Base-by-base conservation (phyloP, 169 alveolate genomes). In the Plasmodium fragile region DNA sequence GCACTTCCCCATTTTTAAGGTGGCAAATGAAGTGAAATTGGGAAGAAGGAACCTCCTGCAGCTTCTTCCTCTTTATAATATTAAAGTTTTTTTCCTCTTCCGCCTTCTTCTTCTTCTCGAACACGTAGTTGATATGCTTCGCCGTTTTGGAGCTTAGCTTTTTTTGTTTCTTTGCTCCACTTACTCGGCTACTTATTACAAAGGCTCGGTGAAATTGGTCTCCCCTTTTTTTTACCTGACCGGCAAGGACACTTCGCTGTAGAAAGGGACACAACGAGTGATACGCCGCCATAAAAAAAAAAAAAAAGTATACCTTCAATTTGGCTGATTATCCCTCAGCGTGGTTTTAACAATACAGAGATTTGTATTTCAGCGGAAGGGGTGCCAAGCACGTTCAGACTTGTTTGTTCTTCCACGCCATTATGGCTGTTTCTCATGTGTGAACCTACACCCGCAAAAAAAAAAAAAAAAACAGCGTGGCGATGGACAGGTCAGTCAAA, bases 91-190 rank as follows among this genome's bases (percentile, higher is more conserved):
- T 87, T 25, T 18, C 22, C 43, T 87, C 89, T 25, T 87, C 89
- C 13, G 49, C 89, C 71, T 59, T 52, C 70, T 87, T 87, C 45
- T 65, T 75, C 45, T 78, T 87, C 55, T 36, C 41, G 80, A 87
- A 87, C 59, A 41, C 25, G 45, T 77, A 87, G 80, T 87, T 87
- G 43, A 87, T 87, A 77, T 71, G 80, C 59, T 87, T 87, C 25
- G 93, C 65, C 22, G 93, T 87, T 77, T 78, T 75, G 10, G 89
- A 75, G 39, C 93, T 87, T 55, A 87, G 52, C 70, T 87, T 87
- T n/a, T 87, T 87, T 11, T 71, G 78, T 55, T 39, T 87, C 43
- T 55, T 84, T 32, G 18, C 45, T 7, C n/a, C 93, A 25, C 43
- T 39, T 73, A 73, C 34, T 72, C 59, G 75, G 34, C 77, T 34